Evolutionary conservation across 306 rosid species (phyloP).

Genomic region (Quercus glauca): DNA sequence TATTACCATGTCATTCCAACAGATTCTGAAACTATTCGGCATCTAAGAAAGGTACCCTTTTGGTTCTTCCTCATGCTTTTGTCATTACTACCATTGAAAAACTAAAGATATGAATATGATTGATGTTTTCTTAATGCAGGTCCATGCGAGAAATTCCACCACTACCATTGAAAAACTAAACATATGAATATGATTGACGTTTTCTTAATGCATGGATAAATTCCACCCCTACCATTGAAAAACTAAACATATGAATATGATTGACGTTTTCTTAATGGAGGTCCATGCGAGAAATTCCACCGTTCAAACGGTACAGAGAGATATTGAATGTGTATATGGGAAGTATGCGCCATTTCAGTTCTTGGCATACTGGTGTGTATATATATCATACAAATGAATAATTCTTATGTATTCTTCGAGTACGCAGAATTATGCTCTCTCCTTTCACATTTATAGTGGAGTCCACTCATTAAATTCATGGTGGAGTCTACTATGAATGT

Average conservation of each 20-base stretch:
- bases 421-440: no score
- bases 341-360: conserved; percentile 54
- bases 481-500: no score
- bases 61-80: background rate
- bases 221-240: no score
- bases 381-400: no score
- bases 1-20: conserved; percentile 50
- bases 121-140: background rate
- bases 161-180: no score
- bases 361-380: conserved; percentile 50
- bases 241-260: no score
- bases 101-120: background rate
- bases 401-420: no score
- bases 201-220: no score
- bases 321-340: conserved; percentile 40
- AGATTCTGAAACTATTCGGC: conserved; percentile 53
- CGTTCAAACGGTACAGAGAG: conserved; percentile 23
- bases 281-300: conserved; percentile 38
- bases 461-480: no score
- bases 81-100: background rate
- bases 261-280: conserved; percentile 7
- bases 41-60: conserved; percentile 39
- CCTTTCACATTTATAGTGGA: no score
- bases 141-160: no score
- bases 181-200: no score